Conservation (phyloP, 768 basidiomycete species). For the Kwoniella pini region DNA sequence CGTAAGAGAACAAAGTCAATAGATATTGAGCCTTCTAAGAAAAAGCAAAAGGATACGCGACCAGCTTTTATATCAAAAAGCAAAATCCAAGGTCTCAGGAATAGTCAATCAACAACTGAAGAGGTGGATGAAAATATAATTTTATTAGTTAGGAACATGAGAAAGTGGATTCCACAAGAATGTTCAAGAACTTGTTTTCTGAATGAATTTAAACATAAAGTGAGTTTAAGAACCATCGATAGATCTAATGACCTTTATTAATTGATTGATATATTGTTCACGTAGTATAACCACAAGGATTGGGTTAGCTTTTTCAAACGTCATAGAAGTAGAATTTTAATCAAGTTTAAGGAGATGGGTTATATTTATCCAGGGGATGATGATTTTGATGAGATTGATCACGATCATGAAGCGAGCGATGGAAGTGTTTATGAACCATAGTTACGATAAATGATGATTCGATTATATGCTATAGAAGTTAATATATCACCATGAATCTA, state of each 20-base stretch:
- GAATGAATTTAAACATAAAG: neutral
- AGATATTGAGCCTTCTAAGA: too few relatives aligned
- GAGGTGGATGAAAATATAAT: neutral
- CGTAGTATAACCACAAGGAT: neutral
- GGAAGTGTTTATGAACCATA: too few relatives aligned
- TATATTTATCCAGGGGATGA: neutral
- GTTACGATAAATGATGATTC: too few relatives aligned
- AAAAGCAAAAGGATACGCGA: too few relatives aligned
- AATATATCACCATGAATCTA: too few relatives aligned
- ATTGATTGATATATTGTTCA: too few relatives aligned
- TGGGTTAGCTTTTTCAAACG: neutral
- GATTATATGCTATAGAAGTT: too few relatives aligned
- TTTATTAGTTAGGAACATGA: neutral
- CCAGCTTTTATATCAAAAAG: too few relatives aligned
- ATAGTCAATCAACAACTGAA: neutral
- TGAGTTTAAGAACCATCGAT: neutral
- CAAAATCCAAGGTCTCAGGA: neutral
- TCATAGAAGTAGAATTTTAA: neutral
- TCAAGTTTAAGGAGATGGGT: neutral
- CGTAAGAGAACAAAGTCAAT: too few relatives aligned
- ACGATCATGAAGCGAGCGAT: neutral
- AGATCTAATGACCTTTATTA: too few relatives aligned
- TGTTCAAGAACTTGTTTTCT: neutral
- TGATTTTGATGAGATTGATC: neutral
- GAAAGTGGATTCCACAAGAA: neutral